Conservation (phyloP, 2,329 filamentous ascomycete species). For the Ceratocystiopsis minuta region DNA sequence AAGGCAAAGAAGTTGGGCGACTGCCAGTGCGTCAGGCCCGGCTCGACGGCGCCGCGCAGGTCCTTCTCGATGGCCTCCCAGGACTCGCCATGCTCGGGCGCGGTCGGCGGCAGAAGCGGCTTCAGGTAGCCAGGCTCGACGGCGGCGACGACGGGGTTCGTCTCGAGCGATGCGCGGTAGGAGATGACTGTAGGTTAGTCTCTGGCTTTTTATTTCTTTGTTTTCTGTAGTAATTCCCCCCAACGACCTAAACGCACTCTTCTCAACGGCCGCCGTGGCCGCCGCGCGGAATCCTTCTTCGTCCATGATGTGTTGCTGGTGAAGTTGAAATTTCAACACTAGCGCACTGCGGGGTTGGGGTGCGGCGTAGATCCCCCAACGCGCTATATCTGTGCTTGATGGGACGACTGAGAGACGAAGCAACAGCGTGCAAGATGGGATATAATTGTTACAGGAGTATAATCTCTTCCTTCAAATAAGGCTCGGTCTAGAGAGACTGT, state of each 20-base stretch:
- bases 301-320: constrained; percentile 39
- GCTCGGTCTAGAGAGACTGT: too few species aligned
- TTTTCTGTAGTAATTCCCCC: too few species aligned
- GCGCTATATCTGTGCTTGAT: too few species aligned
- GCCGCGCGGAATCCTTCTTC: constrained; percentile 59
- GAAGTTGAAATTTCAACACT: too few species aligned
- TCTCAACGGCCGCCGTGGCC: constrained; percentile 61
- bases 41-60: constrained; percentile 71
- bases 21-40: constrained; percentile 85
- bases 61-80: constrained; percentile 72
- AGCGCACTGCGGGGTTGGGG: too few species aligned
- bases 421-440: too few species aligned
- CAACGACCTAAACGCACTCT: constrained; percentile 47
- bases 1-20: constrained; percentile 92
- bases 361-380: too few species aligned
- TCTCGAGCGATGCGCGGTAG: constrained; percentile 62
- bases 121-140: constrained; percentile 75
- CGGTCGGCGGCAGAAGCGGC: constrained; percentile 51
- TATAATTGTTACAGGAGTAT: too few species aligned
- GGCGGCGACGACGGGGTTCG: constrained; percentile 54
- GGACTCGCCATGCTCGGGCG: constrained; percentile 48
- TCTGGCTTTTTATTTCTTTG: too few species aligned
- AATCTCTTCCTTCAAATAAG: too few species aligned
- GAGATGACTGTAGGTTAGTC: constrained; percentile 42
- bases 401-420: too few species aligned